phyloP scores from a whole-genome alignment of 176 grass and related monocot genomes.

The Oryza australiensis region DNA sequence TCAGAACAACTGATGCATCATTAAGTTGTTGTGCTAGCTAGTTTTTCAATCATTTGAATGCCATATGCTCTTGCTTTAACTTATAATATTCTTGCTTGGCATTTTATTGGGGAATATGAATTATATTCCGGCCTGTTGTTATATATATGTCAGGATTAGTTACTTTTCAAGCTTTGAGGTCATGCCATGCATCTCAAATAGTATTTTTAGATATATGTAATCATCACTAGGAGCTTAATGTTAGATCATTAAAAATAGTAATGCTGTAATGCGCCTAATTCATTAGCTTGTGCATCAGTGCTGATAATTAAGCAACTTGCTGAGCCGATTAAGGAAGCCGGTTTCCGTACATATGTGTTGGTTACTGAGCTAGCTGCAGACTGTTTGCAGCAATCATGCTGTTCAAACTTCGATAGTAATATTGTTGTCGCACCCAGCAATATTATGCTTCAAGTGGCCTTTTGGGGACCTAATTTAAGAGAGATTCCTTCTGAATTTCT shows the following conservation, averaged over 20 bases:
- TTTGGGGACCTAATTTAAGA: background rate
- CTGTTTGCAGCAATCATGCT: slow-evolving; percentile 7
- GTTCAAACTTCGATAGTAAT: slow-evolving; percentile 26
- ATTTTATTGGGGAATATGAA: slow-evolving; percentile 9
- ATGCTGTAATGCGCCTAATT: slow-evolving; percentile 1
- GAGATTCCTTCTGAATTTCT: background rate
- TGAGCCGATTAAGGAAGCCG: background rate
- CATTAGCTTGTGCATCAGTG: background rate
- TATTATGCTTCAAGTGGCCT: background rate
- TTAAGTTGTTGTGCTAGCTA: slow-evolving; percentile 28
- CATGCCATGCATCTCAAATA: slow-evolving; percentile 5
- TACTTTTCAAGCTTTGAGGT: background rate
- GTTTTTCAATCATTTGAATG: slow-evolving; percentile 58
- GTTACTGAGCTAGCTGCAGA: slow-evolving; percentile 38
- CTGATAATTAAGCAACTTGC: background rate
- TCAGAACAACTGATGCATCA: slow-evolving; percentile 38
- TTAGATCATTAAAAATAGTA: background rate
- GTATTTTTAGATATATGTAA: background rate
- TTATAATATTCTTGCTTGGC: slow-evolving; percentile 38
- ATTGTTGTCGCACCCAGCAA: slow-evolving; percentile 8
- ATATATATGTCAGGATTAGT: background rate
- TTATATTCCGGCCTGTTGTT: background rate
- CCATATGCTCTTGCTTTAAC: slow-evolving; percentile 31
- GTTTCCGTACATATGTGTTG: background rate
- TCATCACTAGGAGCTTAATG: slow-evolving; percentile 1